phyloP scores from a whole-genome alignment of 495 filamentous ascomycete species.

The Neurospora tetraspora region DNA sequence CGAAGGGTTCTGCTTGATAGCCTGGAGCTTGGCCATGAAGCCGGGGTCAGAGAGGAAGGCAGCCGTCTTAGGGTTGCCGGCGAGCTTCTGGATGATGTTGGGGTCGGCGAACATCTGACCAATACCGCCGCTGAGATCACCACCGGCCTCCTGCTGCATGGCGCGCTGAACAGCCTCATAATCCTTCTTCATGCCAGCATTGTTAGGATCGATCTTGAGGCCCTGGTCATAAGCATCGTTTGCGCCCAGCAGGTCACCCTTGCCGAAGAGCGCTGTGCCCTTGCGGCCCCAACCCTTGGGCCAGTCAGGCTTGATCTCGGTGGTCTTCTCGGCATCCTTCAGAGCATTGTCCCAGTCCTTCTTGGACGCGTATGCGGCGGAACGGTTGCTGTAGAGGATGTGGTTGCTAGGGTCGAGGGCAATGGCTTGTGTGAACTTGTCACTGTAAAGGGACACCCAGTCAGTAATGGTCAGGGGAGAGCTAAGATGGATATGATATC shows the following conservation, averaged over 20 bases:
- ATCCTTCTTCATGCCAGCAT: constrained; percentile 86
- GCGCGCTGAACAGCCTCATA: constrained; percentile 73
- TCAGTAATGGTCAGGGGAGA: too few species aligned
- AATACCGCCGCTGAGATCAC: constrained; percentile 63
- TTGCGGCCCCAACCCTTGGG: constrained; percentile 91
- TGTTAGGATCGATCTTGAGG: constrained; percentile 79
- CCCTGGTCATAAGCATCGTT: constrained; percentile 86
- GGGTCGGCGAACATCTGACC: constrained; percentile 92
- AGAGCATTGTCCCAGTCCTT: constrained; percentile 76
- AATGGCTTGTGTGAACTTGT: constrained; percentile 91
- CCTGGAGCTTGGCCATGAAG: constrained; percentile 86
- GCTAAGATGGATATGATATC: background rate
- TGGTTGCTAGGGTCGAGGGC: constrained; percentile 82
- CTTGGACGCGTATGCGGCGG: constrained; percentile 89
- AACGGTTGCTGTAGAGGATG: constrained; percentile 95
- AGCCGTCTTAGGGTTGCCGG: constrained; percentile 87
- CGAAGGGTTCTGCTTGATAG: constrained; percentile 69
- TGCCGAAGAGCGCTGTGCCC: constrained; percentile 79
- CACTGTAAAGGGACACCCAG: constrained; percentile 37
- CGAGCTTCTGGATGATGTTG: constrained; percentile 77
- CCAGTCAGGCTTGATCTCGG: constrained; percentile 94
- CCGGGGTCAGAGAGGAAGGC: constrained; percentile 67
- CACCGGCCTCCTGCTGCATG: constrained; percentile 65
- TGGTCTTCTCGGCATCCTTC: constrained; percentile 85
- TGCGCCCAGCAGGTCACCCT: constrained; percentile 74